Evolutionary conservation across 2,329 filamentous ascomycete genomes (phyloP).

Genomic region (Fusarium secorum): DNA sequence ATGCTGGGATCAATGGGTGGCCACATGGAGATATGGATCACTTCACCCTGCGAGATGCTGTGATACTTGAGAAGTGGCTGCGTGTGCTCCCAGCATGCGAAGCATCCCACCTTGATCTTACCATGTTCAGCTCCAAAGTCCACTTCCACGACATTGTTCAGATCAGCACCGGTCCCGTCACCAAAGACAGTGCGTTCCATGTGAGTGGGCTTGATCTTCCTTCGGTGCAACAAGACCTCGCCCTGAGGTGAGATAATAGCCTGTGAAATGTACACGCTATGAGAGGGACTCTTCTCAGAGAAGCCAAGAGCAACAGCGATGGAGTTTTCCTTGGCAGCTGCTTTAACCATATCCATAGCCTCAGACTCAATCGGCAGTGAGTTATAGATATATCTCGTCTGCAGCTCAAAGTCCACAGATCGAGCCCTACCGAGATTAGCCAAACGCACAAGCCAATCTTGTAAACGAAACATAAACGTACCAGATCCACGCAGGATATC

Average conservation of each 20-base stretch:
- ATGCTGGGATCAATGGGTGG: conserved; percentile 44
- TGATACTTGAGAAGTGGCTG: conserved; percentile 60
- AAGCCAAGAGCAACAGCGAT: conserved; percentile 57
- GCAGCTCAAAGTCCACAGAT: conserved; percentile 35
- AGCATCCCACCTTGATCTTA: conserved; percentile 50
- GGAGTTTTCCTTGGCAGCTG: conserved; percentile 44
- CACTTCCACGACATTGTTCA: conserved; percentile 52
- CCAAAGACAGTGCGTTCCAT: conserved; percentile 61
- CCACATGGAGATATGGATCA: conserved; percentile 60
- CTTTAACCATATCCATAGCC: conserved; percentile 49
- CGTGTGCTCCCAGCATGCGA: conserved; percentile 61
- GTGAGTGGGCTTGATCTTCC: conserved; percentile 62
- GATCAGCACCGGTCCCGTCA: conserved; percentile 50
- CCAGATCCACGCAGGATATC: conserved; percentile 58
- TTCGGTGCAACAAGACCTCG: conserved; percentile 49
- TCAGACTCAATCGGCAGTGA: conserved; percentile 51
- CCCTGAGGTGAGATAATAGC: conserved; percentile 53
- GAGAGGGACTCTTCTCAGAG: conserved; percentile 49
- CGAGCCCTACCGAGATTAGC: conserved; percentile 22
- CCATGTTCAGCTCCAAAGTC: conserved; percentile 45
- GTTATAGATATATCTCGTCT: conserved; percentile 51
- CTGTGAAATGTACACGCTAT: conserved; percentile 55
- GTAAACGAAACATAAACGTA: conserved; percentile 6
- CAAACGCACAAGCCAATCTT: background rate
- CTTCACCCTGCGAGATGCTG: conserved; percentile 52